Conservation (phyloP, 1,139 yeast genomes). For the Protomyces inouyei region DNA sequence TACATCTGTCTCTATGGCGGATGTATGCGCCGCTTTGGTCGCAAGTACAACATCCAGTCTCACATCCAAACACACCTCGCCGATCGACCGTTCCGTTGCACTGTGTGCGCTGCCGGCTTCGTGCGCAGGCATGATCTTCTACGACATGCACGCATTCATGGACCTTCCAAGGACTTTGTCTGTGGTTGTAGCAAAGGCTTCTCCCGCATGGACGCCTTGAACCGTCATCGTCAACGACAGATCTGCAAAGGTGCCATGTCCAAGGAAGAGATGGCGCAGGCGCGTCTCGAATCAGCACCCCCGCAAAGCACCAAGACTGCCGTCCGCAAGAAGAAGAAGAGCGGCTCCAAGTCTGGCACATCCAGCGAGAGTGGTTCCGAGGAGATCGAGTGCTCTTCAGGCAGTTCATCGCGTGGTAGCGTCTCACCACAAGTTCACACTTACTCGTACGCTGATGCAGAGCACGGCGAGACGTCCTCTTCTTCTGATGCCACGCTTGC, state of each 20-base stretch:
- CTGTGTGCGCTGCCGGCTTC: conserved; percentile 56
- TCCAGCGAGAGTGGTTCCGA: background rate
- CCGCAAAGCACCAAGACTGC: background rate
- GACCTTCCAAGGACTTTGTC: conserved; percentile 57
- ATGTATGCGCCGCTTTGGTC: conserved; percentile 78
- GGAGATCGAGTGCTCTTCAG: background rate
- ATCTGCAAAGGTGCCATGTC: conserved; percentile 56
- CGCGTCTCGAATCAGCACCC: background rate
- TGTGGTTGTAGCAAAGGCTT: conserved; percentile 94
- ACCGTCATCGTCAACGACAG: conserved; percentile 71
- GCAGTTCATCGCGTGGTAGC: background rate
- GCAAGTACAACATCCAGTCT: conserved; percentile 90
- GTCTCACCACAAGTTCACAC: background rate
- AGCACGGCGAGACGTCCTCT: background rate
- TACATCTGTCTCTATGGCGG: conserved; percentile 71
- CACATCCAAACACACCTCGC: conserved; percentile 96
- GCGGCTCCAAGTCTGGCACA: background rate
- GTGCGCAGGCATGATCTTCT: conserved; percentile 90
- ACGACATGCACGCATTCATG: conserved; percentile 84
- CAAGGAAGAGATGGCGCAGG: background rate
- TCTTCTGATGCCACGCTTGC: background rate
- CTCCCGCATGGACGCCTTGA: conserved; percentile 81
- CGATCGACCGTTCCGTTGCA: conserved; percentile 78
- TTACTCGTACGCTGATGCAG: background rate
- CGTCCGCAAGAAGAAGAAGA: background rate